These are phyloP conservation scores for Dalechampia spathulata DNA, from an alignment of 441 rosid genomes.

Conservation along the genomic window DNA sequence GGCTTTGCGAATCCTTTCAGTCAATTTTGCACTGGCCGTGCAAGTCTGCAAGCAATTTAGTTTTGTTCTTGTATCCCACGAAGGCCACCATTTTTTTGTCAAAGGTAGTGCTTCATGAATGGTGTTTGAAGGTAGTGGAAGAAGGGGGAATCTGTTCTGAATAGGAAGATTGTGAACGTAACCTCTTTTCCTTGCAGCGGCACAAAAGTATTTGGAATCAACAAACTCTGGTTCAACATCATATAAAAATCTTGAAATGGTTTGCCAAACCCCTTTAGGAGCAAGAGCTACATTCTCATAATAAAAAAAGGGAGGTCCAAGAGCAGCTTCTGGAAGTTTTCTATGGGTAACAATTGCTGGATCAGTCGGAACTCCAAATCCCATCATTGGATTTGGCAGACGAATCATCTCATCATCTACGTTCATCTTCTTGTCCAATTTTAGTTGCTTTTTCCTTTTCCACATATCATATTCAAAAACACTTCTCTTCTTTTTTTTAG, in stretches of 20 bases:
- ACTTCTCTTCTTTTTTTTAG: constrained; percentile 47
- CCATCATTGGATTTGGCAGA: constrained; percentile 82
- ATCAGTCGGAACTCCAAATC: constrained; percentile 76
- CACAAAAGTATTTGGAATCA: constrained; percentile 74
- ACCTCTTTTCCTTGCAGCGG: constrained; percentile 86
- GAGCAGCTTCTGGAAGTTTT: constrained; percentile 45
- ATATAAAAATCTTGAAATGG: constrained; percentile 52
- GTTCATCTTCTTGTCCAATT: constrained; percentile 20
- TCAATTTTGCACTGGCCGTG: constrained; percentile 53
- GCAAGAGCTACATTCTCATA: constrained; percentile 90
- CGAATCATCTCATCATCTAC: constrained; percentile 48
- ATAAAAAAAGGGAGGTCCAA: constrained; percentile 77
- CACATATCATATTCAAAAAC: constrained; percentile 10
- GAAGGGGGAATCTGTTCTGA: constrained; percentile 45
- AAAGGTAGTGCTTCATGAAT: constrained; percentile 72
- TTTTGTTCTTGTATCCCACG: constrained; percentile 69
- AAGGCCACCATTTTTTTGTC: constrained; percentile 82
- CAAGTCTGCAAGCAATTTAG: constrained; percentile 70
- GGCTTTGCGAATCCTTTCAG: constrained; percentile 57
- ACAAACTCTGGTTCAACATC: constrained; percentile 80
- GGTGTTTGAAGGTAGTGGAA: constrained; percentile 59
- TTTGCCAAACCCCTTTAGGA: constrained; percentile 85
- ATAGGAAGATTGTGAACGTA: constrained; percentile 83
- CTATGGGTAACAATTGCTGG: constrained; percentile 24
- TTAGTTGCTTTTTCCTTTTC: constrained; percentile 25